phyloP scores from a whole-genome alignment of 495 filamentous ascomycete genomes.

The Hypoxylon lenormandii region DNA sequence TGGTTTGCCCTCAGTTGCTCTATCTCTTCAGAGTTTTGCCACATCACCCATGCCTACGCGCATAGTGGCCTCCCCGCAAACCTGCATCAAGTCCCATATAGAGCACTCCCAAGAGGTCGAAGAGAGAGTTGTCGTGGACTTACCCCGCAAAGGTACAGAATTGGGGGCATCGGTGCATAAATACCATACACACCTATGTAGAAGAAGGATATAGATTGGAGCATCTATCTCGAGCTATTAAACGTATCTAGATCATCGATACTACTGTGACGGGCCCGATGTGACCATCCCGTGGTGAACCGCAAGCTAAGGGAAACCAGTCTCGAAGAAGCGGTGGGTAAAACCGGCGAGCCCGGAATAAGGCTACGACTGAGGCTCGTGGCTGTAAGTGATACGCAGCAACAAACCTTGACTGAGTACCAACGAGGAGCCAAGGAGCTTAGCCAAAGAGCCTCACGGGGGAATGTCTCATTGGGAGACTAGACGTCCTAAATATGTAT shows the following conservation, averaged over 20 bases:
- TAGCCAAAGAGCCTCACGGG: too few species aligned
- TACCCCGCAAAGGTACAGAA: conserved; percentile 20
- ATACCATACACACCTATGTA: too few species aligned
- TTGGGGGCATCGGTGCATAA: conserved; percentile 11
- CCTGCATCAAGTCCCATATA: conserved; percentile 12
- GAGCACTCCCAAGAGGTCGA: conserved; percentile 12
- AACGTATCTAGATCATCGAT: conserved; percentile 19
- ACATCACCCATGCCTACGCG: conserved; percentile 6
- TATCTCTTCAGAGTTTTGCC: conserved; percentile 16
- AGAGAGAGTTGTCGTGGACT: conserved; percentile 8
- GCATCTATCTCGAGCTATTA: conserved; percentile 2
- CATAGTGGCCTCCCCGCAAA: conserved; percentile 8
- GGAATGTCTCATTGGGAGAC: too few species aligned
- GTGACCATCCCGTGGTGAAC: conserved; percentile 13
- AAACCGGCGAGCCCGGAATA: not conserved
- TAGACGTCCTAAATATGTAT: too few species aligned
- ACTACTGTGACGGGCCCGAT: conserved; percentile 24
- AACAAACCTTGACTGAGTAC: not conserved
- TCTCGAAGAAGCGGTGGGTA: not conserved
- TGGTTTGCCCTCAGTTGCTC: conserved; percentile 2
- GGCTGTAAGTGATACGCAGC: not conserved
- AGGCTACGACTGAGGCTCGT: not conserved
- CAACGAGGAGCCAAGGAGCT: too few species aligned
- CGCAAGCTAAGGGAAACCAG: not conserved
- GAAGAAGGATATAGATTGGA: conserved; percentile 19